A percentile compares a stretch with the other conserved stretches of the same genome.
These are phyloP conservation scores for Saitozyma sp. DNA, from an alignment of 768 basidiomycete genomes.

Conservation along the genomic window DNA sequence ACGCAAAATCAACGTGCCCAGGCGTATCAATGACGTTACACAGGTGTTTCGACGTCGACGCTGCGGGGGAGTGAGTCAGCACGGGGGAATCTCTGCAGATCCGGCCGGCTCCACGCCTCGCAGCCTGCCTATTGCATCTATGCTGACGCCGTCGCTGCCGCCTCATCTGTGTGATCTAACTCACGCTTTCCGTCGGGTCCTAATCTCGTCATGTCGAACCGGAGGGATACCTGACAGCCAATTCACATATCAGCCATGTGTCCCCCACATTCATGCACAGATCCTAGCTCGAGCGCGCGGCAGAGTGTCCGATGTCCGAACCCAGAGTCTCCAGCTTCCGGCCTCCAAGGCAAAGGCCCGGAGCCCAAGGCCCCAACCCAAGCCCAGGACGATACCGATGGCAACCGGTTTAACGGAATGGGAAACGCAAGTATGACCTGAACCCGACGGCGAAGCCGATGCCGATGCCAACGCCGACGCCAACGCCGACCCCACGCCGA, in stretches of 20 bases:
- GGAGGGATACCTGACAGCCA: slow-evolving; percentile 62
- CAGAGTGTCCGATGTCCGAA: no score
- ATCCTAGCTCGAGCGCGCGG: neutral
- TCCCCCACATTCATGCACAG: neutral
- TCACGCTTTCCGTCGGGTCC: slow-evolving; percentile 52
- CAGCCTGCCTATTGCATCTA: neutral
- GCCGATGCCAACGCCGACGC: no score
- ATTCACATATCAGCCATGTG: neutral
- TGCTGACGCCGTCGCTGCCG: no score
- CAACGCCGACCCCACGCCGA: no score
- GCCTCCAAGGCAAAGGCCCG: no score
- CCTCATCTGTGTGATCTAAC: neutral
- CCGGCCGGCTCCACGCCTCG: slow-evolving; percentile 30
- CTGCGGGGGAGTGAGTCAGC: slow-evolving; percentile 11
- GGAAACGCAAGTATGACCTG: no score
- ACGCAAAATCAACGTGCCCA: slow-evolving; percentile 97
- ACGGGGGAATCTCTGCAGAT: slow-evolving; percentile 23
- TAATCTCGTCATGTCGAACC: slow-evolving; percentile 67
- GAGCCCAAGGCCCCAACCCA: no score
- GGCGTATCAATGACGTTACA: slow-evolving; percentile 98
- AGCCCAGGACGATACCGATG: no score
- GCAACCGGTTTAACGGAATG: no score
- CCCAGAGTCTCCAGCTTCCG: no score
- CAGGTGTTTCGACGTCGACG: slow-evolving; percentile 66
- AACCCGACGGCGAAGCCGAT: no score